Base-by-base conservation (phyloP, 441 rosid species). In the Capsella rubella region DNA sequence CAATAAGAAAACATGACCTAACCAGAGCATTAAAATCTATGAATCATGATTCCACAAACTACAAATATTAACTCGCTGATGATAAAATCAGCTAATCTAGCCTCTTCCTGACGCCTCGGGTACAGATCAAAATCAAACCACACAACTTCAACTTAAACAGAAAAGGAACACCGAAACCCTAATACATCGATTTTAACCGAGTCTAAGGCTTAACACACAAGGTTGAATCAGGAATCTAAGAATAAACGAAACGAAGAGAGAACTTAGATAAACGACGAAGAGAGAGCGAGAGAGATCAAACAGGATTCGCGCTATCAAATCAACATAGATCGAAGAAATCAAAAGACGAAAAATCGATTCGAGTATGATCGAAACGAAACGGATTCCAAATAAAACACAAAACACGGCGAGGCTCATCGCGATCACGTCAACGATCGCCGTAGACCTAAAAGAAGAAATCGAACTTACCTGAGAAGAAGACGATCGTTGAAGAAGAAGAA, bases 391-490 rank as follows among this genome's bases (percentile, higher is more conserved):
- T n/a, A 27, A 10, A 0, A 43, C 4, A 42, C 3, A 13, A 42
- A 46, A 37, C 18, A 53, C 53, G n/a, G 25, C 46, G 42, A 4
- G 8, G 8, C 16, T 46, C 13, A 34, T 6, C 8, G 35, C 51
- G 71, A 67, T 34, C 11, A 39, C 35, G 78, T 78, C 74, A 78
- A 72, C 74, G 69, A 64, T 71, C 57, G 67, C 40, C 18, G 75
- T 25, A 27, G 46, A 76, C 65, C 37, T 16, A 40, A 42, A 68
- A 65, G 76, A 72, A 75, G 76, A 72, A 72, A 49, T 28, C 13
- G 65, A 72, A 63, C 62, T 77, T 80, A 84, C 80, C 80, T 40
- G 69, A 71, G 49, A 55, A 32, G 28, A 52, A 34, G 37, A 32
- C 8, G 35, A 32, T 32, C 35, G 35, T 32, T 32, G 35, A 34